Percentiles rank a stretch among this genome's conserved stretches.
These are phyloP conservation scores for Kockovaella imperatae DNA, from an alignment of 768 basidiomycete genomes.

Conservation along the genomic window DNA sequence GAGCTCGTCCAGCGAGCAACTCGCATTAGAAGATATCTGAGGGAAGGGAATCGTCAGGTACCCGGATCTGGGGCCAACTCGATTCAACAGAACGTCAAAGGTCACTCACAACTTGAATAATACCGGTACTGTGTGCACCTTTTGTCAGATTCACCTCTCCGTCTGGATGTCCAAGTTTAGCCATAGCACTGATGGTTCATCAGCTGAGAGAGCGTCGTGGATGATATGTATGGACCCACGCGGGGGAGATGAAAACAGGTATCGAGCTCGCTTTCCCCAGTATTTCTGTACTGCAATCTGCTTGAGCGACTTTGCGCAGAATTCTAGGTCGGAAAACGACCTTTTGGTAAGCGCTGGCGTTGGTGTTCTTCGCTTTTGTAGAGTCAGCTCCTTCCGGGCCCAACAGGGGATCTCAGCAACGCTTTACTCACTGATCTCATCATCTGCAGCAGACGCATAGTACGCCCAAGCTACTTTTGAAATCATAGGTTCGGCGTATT, in stretches of 20 bases:
- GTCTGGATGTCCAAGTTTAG: constrained; percentile 66
- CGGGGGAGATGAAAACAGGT: constrained; percentile 75
- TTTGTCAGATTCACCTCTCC: constrained; percentile 76
- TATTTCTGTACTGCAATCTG: constrained; percentile 48
- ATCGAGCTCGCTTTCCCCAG: constrained; percentile 59
- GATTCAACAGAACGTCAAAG: background rate
- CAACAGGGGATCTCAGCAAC: background rate
- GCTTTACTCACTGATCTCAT: constrained; percentile 36
- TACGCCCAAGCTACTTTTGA: constrained; percentile 44
- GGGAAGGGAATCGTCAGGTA: background rate
- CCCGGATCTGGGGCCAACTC: background rate
- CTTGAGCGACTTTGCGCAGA: constrained; percentile 41
- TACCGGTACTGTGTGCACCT: constrained; percentile 57
- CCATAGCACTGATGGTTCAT: constrained; percentile 32
- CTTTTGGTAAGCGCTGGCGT: constrained; percentile 58
- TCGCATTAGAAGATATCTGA: constrained; percentile 44
- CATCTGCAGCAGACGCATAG: constrained; percentile 40
- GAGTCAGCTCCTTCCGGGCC: background rate
- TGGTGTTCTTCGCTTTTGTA: constrained; percentile 26
- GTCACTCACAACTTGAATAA: constrained; percentile 57
- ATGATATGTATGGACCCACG: constrained; percentile 39
- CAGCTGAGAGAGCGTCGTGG: background rate
- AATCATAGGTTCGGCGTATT: constrained; percentile 42
- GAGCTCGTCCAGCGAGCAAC: constrained; percentile 45
- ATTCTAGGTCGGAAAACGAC: constrained; percentile 81